Evolutionary conservation across 139 green algal genomes (phyloP).

Genomic region (Chlorella sp.): DNA sequence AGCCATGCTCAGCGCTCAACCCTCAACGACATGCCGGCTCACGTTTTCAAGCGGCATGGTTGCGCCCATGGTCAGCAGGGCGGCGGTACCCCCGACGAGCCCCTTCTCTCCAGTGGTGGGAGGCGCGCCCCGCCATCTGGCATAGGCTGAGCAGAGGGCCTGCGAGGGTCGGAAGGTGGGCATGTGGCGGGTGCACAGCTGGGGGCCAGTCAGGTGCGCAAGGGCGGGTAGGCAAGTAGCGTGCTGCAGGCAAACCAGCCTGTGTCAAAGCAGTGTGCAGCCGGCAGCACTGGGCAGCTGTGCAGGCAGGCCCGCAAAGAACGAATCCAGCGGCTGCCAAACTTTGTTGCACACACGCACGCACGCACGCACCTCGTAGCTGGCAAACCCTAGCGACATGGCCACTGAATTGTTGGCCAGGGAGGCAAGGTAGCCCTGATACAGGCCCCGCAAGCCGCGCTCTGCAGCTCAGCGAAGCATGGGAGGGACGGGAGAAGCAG

Average conservation of each 20-base stretch:
- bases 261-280: no score
- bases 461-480: neutral
- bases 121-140: neutral
- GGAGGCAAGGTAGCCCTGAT: slow-evolving; percentile 15
- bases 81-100: slow-evolving; percentile 18
- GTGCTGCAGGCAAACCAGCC: no score
- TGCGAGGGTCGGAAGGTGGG: neutral
- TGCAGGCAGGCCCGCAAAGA: no score
- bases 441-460: slow-evolving; percentile 15
- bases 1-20: no score
- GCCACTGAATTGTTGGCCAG: neutral
- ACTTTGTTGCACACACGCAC: no score
- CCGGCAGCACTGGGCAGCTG: no score
- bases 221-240: no score
- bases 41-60: slow-evolving; percentile 45
- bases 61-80: slow-evolving; percentile 27
- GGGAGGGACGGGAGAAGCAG: no score
- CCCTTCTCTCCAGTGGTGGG: slow-evolving; percentile 5
- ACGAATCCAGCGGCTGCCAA: no score
- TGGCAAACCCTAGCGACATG: slow-evolving; percentile 41
- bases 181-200: no score
- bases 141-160: neutral
- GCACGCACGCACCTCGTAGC: neutral
- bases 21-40: no score
- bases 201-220: no score